Conservation (phyloP, 2,329 filamentous ascomycete species). For the Penicillium sp. region DNA sequence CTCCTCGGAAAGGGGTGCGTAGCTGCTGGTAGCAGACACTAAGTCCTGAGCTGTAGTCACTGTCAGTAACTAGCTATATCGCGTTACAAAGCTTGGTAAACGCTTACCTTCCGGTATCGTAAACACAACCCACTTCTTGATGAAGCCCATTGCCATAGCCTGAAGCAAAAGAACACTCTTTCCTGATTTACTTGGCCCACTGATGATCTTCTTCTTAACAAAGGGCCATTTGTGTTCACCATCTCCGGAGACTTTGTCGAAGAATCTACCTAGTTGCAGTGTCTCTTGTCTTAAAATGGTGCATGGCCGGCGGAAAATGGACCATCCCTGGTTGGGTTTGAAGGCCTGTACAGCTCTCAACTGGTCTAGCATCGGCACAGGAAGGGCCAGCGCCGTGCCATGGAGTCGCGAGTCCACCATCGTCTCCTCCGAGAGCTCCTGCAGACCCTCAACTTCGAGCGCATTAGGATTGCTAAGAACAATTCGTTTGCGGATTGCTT, state of each 20-base stretch:
- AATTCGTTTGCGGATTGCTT: conserved; percentile 84
- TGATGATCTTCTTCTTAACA: conserved; percentile 67
- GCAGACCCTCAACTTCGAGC: conserved; percentile 72
- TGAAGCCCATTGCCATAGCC: conserved; percentile 77
- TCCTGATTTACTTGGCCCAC: conserved; percentile 74
- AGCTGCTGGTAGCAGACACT: conserved; percentile 79
- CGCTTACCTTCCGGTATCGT: conserved; percentile 82
- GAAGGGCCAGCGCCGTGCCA: conserved; percentile 72
- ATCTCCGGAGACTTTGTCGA: conserved; percentile 60
- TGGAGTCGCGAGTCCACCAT: conserved; percentile 60
- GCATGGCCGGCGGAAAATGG: conserved; percentile 80
- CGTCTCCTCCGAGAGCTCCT: conserved; percentile 62
- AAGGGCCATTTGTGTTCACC: conserved; percentile 43
- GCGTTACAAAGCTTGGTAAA: neutral
- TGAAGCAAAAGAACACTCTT: conserved; percentile 89
- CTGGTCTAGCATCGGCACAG: conserved; percentile 73
- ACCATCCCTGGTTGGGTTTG: conserved; percentile 88
- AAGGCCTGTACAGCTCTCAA: conserved; percentile 87
- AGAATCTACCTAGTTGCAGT: conserved; percentile 68
- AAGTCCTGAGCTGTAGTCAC: conserved; percentile 73
- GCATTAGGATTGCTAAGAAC: conserved; percentile 95
- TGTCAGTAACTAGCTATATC: conserved; percentile 23
- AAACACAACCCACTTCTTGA: conserved; percentile 87
- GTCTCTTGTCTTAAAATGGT: conserved; percentile 79
- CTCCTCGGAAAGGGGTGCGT: conserved; percentile 68